Base-by-base conservation (phyloP, 805 yeast species). In the Brettanomyces naardenensis region DNA sequence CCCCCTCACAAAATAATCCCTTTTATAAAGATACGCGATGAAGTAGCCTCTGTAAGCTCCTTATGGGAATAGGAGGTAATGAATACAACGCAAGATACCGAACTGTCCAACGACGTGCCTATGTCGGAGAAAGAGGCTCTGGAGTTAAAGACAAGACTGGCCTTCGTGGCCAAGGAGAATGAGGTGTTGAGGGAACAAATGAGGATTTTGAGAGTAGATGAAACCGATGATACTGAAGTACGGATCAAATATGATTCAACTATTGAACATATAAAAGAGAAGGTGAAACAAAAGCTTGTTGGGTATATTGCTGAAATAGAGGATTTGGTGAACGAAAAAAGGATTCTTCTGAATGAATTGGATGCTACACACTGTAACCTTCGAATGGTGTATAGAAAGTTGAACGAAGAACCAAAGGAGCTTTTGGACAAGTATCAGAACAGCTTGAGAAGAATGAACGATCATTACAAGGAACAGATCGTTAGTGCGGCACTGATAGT, bases 311-410 rank as follows among this genome's bases (percentile, higher is more conserved):
- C 25, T 4, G 39, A 36, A 21, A 43, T 31, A 6, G 19, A 33
- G 21, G 27, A 35, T 26, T 28, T 41, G 28, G 36, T 34, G n/a
- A 31, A 35, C 9, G 51, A 46, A 35, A 38, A 35, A 28, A 27
- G n/a, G 13, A 40, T 46, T 6, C 20, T 46, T 2, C 40, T 42
- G 18, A 38, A 35, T 29, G 50, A 46, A 31, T 38, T 46, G 15
- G 40, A 40, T 27, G 32, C 42, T 11, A 43, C 48, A 14, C 50
- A 44, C 19, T 28, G 27, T 2, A 35, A 41, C 7, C 28, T 45
- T 9, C 43, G 39, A 20, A 26, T 15, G 10, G 15, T 31, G 7
- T 31, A 31, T 20, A 5, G 23, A 20, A 19, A 31, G 26, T n/a
- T 19, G 25, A 31, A 19, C 13, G 2, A 19, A 19, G 20, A 19